Evolutionary conservation across 1,139 yeast species (phyloP).

Genomic region (Citeromyces siamensis): DNA sequence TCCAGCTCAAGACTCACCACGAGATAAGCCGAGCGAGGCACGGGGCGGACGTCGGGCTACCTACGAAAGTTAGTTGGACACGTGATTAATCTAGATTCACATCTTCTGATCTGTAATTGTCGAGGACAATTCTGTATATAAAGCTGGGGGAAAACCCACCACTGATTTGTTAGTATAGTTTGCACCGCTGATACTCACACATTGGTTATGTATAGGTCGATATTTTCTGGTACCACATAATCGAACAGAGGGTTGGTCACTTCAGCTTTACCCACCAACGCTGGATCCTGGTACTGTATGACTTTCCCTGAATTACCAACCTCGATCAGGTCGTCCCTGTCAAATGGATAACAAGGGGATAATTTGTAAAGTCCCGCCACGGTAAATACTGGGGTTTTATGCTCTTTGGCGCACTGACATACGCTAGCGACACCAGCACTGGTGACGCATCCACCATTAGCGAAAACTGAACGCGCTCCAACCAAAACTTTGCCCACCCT

Average conservation of each 20-base stretch:
- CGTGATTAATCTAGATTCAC: slow-evolving; percentile 32
- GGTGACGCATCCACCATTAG: slow-evolving; percentile 91
- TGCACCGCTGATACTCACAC: slow-evolving; percentile 39
- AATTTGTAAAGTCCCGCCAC: slow-evolving; percentile 91
- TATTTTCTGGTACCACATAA: slow-evolving; percentile 87
- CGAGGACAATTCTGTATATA: slow-evolving; percentile 89
- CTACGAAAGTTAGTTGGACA: neutral
- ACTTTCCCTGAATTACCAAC: slow-evolving; percentile 91
- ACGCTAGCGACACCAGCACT: slow-evolving; percentile 88
- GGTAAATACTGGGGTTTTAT: slow-evolving; percentile 89
- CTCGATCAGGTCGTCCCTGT: slow-evolving; percentile 77
- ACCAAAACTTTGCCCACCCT: slow-evolving; percentile 92
- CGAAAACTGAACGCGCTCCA: slow-evolving; percentile 82
- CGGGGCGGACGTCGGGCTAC: slow-evolving; percentile 27
- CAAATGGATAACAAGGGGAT: slow-evolving; percentile 90
- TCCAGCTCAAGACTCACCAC: slow-evolving; percentile 42
- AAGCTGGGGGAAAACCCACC: slow-evolving; percentile 98
- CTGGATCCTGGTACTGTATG: slow-evolving; percentile 54
- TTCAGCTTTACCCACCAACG: slow-evolving; percentile 58
- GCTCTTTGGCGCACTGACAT: slow-evolving; percentile 93
- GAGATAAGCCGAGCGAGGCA: slow-evolving; percentile 56
- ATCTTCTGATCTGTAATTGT: slow-evolving; percentile 83
- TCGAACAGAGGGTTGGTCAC: slow-evolving; percentile 89
- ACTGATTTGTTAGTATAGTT: slow-evolving; percentile 17
- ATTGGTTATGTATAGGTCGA: slow-evolving; percentile 89